These are phyloP conservation scores for Chlorella sp. DNA, from an alignment of 139 green algal genomes.

Conservation along the genomic window DNA sequence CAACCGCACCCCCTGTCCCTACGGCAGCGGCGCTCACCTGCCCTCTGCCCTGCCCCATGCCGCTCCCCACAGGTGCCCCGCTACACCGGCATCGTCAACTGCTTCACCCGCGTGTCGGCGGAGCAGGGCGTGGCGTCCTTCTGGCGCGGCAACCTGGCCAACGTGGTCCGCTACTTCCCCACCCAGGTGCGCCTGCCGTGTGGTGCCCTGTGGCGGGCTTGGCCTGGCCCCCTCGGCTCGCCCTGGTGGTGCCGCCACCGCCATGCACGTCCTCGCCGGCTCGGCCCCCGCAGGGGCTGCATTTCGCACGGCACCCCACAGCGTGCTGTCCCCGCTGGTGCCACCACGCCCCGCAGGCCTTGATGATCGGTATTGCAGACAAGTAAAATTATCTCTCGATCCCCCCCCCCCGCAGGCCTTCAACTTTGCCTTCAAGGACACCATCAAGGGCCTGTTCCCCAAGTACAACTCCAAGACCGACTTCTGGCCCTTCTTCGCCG, in stretches of 20 bases:
- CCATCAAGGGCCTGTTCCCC: constrained; percentile 98
- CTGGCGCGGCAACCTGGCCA: constrained; percentile 98
- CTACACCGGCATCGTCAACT: constrained; percentile 96
- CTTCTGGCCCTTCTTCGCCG: constrained; percentile 96
- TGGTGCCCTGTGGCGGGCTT: too few species aligned
- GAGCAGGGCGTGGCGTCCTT: constrained; percentile 95
- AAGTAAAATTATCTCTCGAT: not conserved
- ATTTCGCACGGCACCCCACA: too few species aligned
- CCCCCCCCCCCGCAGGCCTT: constrained; percentile 75
- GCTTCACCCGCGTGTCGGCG: constrained; percentile 86
- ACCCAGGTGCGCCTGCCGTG: constrained; percentile 52
- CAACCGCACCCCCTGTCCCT: too few species aligned
- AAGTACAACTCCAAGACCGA: constrained; percentile 91
- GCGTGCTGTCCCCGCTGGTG: too few species aligned
- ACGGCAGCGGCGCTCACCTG: too few species aligned
- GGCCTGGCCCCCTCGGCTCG: too few species aligned
- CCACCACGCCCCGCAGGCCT: too few species aligned
- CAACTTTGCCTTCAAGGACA: constrained; percentile 99
- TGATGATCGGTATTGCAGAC: too few species aligned
- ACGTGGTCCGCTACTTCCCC: constrained; percentile 96
- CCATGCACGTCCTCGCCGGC: too few species aligned
- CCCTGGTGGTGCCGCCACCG: too few species aligned
- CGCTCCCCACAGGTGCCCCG: constrained; percentile 56
- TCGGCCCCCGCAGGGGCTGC: too few species aligned
- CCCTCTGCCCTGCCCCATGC: not conserved